These are phyloP conservation scores for Amphicarpaea edgeworthii DNA, from an alignment of 306 rosid species.

Conservation along the genomic window DNA sequence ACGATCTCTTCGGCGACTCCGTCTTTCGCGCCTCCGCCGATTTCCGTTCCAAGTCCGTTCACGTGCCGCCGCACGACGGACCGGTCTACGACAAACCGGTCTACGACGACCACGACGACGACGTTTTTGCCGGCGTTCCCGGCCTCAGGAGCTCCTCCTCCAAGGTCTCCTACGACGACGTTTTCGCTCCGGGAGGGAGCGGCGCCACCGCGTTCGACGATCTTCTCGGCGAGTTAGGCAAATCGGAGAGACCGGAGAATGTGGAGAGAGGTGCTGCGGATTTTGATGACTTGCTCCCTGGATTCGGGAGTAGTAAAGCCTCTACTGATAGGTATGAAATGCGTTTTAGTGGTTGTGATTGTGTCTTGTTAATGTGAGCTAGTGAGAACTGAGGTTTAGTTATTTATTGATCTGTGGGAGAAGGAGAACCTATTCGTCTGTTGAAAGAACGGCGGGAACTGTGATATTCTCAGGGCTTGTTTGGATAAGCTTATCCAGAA, in stretches of 20 bases:
- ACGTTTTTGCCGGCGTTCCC: constrained; percentile 79
- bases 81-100: constrained; percentile 89
- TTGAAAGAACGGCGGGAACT: background rate
- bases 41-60: constrained; percentile 53
- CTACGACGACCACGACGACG: constrained; percentile 68
- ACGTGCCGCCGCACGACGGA: constrained; percentile 68
- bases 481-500: too few relatives aligned
- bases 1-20: constrained; percentile 68
- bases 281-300: constrained; percentile 82
- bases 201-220: constrained; percentile 75
- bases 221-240: constrained; percentile 79
- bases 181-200: constrained; percentile 58
- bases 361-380: background rate
- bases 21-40: constrained; percentile 52
- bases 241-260: constrained; percentile 59
- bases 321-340: constrained; percentile 66
- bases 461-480: too few relatives aligned
- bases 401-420: constrained; percentile 17
- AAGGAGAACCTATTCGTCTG: too few relatives aligned
- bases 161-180: constrained; percentile 58
- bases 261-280: constrained; percentile 52
- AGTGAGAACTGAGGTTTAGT: constrained; percentile 30
- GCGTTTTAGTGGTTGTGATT: constrained; percentile 2
- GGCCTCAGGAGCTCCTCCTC: constrained; percentile 69
- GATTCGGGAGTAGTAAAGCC: constrained; percentile 66